Base-by-base conservation (phyloP, 768 basidiomycete genomes). In the Suillus fuscotomentosus region DNA sequence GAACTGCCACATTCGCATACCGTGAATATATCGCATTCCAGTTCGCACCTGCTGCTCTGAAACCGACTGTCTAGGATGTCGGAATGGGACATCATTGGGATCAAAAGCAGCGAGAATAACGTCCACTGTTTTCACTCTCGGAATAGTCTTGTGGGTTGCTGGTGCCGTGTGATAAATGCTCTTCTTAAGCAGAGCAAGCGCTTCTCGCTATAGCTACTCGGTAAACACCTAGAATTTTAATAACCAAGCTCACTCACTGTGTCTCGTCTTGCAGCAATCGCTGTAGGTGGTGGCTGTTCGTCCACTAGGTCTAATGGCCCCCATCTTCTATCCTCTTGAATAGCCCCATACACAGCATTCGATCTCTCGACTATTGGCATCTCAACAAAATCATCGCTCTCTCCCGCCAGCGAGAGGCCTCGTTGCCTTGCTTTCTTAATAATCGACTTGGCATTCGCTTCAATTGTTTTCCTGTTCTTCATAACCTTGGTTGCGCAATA, bases 181-280 rank as follows among this genome's bases (percentile, higher is more conserved):
- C 76, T 83, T 86, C 77, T 82, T 85, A 48, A 86, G 67, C 15
- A 88, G 74, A 8, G 85, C 85, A 5, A 87, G 70, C 10, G 85
- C 78, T 63, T 87, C 87, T 22, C 73, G 77, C 87, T 88, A 47
- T 34, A 62, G 36, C 17, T 20, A 15, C 24, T 42, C 24, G 6
- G 24, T 45, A 31, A 60, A 43, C 53, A 62, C 48, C 20, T 3
- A 11, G 17, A 47, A n/a, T 13, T 14, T 3, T 10, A 20, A 10
- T 17, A 39, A 47, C 17, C 63, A 54, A 13, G 6, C 10, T 38
- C 15, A 68, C 83, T 61, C 62, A 83, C 88, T 38, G 89, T 91
- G 68, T 94, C 90, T 51, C 84, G 77, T 48, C 91, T 79, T 13
- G 83, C 86, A 9, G 88, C 90, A 62, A 94, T 90, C 3, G 89